These are phyloP conservation scores for Penicillium sp. DNA, from an alignment of 2,329 filamentous ascomycete species.

Conservation along the genomic window DNA sequence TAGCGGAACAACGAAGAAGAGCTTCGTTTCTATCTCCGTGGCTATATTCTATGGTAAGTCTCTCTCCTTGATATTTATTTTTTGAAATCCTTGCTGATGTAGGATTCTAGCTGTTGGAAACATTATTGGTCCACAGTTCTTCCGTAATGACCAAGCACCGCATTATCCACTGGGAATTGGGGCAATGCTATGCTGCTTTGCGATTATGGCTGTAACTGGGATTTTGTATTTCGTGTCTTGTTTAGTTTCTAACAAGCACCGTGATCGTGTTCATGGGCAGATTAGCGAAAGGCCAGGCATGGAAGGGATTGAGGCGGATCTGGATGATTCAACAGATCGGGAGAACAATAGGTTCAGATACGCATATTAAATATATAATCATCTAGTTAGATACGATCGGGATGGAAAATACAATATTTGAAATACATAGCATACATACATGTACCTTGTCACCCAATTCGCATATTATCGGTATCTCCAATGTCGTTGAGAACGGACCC, in stretches of 20 bases:
- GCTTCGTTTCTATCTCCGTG: background rate
- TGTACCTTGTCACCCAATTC: background rate
- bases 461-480: background rate
- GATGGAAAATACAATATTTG: background rate
- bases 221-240: background rate
- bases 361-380: background rate
- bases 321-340: background rate
- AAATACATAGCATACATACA: background rate
- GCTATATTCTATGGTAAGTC: background rate
- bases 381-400: background rate
- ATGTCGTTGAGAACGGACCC: background rate
- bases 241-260: background rate
- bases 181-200: background rate
- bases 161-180: background rate
- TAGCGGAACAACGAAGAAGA: background rate
- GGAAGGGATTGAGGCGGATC: background rate
- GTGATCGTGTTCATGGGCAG: background rate
- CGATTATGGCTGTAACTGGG: background rate
- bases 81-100: background rate
- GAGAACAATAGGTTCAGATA: background rate
- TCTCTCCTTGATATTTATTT: background rate
- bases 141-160: background rate
- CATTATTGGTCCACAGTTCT: background rate
- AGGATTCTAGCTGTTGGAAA: background rate
- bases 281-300: background rate